These are phyloP conservation scores for Aspergillus sergii DNA, from an alignment of 2,329 filamentous ascomycete species.

Conservation along the genomic window DNA sequence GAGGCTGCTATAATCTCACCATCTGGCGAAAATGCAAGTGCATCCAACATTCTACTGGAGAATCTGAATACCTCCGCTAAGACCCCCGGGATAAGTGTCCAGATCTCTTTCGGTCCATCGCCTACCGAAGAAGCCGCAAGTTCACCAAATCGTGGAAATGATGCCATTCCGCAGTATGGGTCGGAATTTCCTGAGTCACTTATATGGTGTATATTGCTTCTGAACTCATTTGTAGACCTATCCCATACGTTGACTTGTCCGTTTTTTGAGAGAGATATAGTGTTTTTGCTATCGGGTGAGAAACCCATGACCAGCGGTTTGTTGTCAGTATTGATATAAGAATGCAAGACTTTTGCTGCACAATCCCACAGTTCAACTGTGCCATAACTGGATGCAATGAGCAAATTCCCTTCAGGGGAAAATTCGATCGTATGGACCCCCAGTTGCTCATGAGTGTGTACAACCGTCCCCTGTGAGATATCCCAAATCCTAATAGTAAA, in stretches of 20 bases:
- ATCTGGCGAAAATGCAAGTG: background rate
- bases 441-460: background rate
- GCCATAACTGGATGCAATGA: background rate
- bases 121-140: background rate
- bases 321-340: background rate
- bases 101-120: background rate
- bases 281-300: background rate
- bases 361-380: background rate
- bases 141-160: background rate
- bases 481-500: background rate
- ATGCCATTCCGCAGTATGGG: background rate
- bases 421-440: background rate
- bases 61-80: background rate
- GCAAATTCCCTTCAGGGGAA: background rate
- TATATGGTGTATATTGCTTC: background rate
- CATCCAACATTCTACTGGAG: background rate
- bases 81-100: background rate
- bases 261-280: background rate
- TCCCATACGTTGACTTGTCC: background rate
- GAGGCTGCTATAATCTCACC: background rate
- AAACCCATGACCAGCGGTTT: background rate
- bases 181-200: background rate
- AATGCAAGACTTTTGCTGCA: rapidly evolving
- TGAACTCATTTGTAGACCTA: background rate
- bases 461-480: too few relatives aligned